Evolutionary conservation across 768 basidiomycete species (phyloP), one percentile per base, ranked within the genome.

Genomic region (Gyrodon lividus): DNA sequence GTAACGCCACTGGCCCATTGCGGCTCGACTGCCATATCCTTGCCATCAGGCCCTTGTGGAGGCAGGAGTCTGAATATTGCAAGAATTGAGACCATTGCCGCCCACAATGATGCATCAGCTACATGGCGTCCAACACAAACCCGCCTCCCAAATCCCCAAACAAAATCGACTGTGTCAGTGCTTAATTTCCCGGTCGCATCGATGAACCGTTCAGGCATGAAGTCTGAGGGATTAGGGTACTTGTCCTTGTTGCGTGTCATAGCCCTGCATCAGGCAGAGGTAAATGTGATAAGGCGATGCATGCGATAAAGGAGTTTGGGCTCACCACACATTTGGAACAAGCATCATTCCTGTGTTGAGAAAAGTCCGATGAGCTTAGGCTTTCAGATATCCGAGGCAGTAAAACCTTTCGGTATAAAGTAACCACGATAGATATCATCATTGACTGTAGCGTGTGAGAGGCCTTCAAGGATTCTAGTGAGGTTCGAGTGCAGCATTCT

Each of bases 341-440:
- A 63, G 43, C 3, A 58, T 51, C 4, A 55, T 55, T 16, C 48
- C 33, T 57, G 16, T 19, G 16, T 19, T 41, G 39, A 22, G 22
- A 47, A 28, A 13, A 54, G n/a, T 13, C 10, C 42, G 38, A 41
- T 37, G 19, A 39, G 31, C 1, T 20, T 12, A 35, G 19, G 3
- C 19, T 16, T 41, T 14, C 6, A 35, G 5, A 35, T 5, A 20
- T n/a, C 39, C 19, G 6, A 22, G 28, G 33, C 16, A 43, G 22
- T 17, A 5, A 10, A 39, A 6, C 69, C 68, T 39, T 66, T 64
- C 0, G 72, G 73, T 24, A 74, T 61, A 26, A 54, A 61, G 52
- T 63, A 67, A 0, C 67, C 70, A 2, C 57, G 47, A 46, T 69
- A 72, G 9, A 64, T 52, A 52, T 70, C 70, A 47, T 71, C 57